A percentile compares a stretch with the other conserved stretches of the same genome.
phyloP scores from a whole-genome alignment of 2,329 filamentous ascomycete genomes.

The Atkinsonella texensis region DNA sequence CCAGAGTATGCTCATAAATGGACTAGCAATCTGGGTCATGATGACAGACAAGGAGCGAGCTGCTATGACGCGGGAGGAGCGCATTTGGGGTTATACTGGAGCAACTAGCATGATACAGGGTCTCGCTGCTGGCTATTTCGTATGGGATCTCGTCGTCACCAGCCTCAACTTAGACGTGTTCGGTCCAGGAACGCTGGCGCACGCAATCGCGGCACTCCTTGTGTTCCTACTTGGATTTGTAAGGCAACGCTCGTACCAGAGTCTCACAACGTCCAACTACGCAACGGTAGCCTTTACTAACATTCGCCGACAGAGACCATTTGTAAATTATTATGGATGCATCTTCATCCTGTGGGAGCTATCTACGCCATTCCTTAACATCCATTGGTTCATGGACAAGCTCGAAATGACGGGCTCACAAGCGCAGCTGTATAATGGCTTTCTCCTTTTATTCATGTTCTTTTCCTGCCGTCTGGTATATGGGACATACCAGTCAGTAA shows the following conservation, averaged over 20 bases:
- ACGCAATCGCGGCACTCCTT: slow-evolving; percentile 60
- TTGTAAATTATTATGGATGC: slow-evolving; percentile 71
- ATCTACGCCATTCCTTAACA: slow-evolving; percentile 72
- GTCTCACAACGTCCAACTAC: not conserved
- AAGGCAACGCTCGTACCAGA: slow-evolving; percentile 25
- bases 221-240: slow-evolving; percentile 75
- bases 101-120: slow-evolving; percentile 61
- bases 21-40: slow-evolving; percentile 63
- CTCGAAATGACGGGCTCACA: slow-evolving; percentile 64
- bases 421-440: slow-evolving; percentile 66
- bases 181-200: slow-evolving; percentile 63
- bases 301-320: slow-evolving; percentile 49
- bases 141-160: slow-evolving; percentile 70
- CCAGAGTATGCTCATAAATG: slow-evolving; percentile 62
- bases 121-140: slow-evolving; percentile 68
- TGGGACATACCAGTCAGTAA: slow-evolving; percentile 59
- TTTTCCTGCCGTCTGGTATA: slow-evolving; percentile 68
- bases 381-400: slow-evolving; percentile 91
- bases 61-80: slow-evolving; percentile 53
- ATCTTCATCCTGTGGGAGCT: slow-evolving; percentile 83
- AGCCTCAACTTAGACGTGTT: slow-evolving; percentile 58
- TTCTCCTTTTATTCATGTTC: slow-evolving; percentile 60
- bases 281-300: not conserved
- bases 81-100: slow-evolving; percentile 69
- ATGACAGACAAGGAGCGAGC: slow-evolving; percentile 53